These are phyloP conservation scores for Epichloe uncinata DNA, from an alignment of 2,329 filamentous ascomycete species.

Conservation along the genomic window DNA sequence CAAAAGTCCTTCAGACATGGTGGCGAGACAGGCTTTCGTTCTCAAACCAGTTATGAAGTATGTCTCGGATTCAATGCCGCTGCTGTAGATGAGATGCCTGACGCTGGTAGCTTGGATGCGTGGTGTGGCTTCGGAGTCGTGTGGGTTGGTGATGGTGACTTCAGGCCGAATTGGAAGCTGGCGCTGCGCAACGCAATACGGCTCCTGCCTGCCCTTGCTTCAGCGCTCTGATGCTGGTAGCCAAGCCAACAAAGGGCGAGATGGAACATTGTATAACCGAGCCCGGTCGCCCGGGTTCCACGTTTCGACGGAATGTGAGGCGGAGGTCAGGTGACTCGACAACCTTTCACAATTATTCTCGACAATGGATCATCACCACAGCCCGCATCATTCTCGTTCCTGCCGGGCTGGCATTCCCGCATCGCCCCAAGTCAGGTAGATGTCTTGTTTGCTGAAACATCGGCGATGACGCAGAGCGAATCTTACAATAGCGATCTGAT, in stretches of 20 bases:
- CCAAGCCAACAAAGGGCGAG: constrained; percentile 15
- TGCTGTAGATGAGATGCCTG: neutral
- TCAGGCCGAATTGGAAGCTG: constrained; percentile 10
- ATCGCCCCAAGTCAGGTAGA: no score
- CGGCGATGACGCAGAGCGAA: neutral
- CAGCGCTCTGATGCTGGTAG: neutral
- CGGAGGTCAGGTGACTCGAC: neutral
- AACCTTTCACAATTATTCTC: neutral
- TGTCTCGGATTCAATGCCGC: neutral
- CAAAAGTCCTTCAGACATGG: constrained; percentile 69
- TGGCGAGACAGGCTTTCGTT: constrained; percentile 8
- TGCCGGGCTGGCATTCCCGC: neutral
- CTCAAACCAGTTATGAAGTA: neutral
- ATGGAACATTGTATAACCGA: constrained; percentile 17
- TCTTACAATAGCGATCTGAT: no score
- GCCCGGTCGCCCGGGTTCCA: neutral
- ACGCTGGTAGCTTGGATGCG: neutral
- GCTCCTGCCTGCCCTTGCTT: constrained; percentile 21
- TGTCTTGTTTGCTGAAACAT: neutral
- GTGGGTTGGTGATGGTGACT: constrained; percentile 9
- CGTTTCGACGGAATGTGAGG: neutral
- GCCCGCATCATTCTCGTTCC: neutral
- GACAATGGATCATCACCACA: neutral
- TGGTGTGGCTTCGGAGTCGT: neutral
- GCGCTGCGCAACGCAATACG: constrained; percentile 19